Conservation (phyloP, 305 asterid genomes). For the Fraxinus sp. region DNA sequence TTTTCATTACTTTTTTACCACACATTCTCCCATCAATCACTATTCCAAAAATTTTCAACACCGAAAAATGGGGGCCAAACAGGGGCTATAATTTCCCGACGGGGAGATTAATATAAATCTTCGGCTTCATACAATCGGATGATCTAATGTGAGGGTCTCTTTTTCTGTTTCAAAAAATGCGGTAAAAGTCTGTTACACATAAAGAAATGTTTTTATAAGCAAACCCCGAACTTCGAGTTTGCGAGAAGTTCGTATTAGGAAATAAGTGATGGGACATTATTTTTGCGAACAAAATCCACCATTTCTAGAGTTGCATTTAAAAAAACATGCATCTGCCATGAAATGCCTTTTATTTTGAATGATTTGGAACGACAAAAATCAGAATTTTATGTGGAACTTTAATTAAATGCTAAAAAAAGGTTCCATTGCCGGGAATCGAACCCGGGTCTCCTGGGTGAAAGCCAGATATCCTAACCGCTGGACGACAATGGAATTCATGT, state of each 20-base stretch:
- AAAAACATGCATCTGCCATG: background rate
- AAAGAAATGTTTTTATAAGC: too few species aligned
- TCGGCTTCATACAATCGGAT: background rate
- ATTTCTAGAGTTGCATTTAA: background rate
- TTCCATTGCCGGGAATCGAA: slow-evolving; percentile 51
- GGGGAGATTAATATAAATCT: background rate
- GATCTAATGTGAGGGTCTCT: background rate
- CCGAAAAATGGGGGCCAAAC: too few species aligned
- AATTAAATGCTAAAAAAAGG: background rate
- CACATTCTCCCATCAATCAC: too few species aligned
- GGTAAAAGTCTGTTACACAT: background rate
- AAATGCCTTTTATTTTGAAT: background rate
- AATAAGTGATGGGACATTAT: background rate
- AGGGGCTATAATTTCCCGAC: background rate
- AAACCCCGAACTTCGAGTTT: background rate
- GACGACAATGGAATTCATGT: slow-evolving; percentile 26
- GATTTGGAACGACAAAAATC: background rate
- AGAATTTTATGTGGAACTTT: background rate
- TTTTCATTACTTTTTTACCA: too few species aligned
- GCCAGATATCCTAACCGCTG: slow-evolving; percentile 64
- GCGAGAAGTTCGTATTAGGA: background rate
- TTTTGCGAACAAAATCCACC: background rate
- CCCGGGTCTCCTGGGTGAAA: slow-evolving; percentile 64
- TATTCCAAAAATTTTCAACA: too few species aligned
- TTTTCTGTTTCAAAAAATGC: background rate